Evolutionary conservation across 2,329 filamentous ascomycete genomes (phyloP).

Genomic region (Penicillium polonicum): DNA sequence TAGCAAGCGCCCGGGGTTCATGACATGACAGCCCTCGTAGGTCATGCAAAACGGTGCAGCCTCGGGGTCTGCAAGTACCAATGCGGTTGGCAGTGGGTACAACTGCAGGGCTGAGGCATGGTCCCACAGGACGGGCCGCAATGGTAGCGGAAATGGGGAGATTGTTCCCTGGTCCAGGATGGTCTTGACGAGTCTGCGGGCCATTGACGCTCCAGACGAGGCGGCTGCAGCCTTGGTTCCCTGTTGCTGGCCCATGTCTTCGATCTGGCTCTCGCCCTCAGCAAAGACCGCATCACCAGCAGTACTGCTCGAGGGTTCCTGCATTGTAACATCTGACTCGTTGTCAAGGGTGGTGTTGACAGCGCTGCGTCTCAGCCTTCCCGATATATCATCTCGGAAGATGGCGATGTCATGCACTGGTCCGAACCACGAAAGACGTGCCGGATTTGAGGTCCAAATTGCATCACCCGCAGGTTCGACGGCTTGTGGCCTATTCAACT

Average conservation of each 20-base stretch:
- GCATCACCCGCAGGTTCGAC: constrained; percentile 65
- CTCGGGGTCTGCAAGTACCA: constrained; percentile 80
- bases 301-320: constrained; percentile 26
- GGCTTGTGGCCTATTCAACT: constrained; percentile 55
- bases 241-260: constrained; percentile 19
- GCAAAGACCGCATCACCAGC: constrained; percentile 25
- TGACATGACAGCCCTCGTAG: constrained; percentile 92
- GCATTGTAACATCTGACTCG: constrained; percentile 22
- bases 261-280: constrained; percentile 30
- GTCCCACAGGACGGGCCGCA: constrained; percentile 87
- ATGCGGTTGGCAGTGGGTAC: constrained; percentile 81
- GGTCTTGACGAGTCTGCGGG: constrained; percentile 82
- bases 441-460: constrained; percentile 86
- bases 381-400: constrained; percentile 81
- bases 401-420: constrained; percentile 83
- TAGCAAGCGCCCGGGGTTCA: constrained; percentile 83
- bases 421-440: constrained; percentile 79
- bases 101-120: constrained; percentile 72
- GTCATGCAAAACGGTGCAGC: constrained; percentile 80
- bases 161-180: constrained; percentile 87
- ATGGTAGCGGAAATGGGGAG: constrained; percentile 76
- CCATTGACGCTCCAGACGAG: constrained; percentile 46
- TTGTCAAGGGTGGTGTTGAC: constrained; percentile 62
- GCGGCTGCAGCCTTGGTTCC: constrained; percentile 17
- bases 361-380: constrained; percentile 72